Evolutionary conservation across 2,329 filamentous ascomycete genomes (phyloP).

Genomic region (Clarireedia homoeocarpa): DNA sequence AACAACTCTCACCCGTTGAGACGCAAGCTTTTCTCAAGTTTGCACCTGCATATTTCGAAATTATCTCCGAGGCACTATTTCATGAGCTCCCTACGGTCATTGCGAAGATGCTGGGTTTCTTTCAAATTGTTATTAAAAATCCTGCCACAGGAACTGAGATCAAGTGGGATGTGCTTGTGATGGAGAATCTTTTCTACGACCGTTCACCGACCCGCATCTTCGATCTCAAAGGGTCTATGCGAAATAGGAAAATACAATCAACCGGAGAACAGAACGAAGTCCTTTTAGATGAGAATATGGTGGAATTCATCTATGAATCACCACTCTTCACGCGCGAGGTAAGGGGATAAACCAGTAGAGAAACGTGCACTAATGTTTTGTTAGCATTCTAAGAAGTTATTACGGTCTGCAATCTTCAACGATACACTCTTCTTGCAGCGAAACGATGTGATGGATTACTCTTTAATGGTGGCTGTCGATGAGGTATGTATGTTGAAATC

Average conservation of each 20-base stretch:
- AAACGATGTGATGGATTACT: slow-evolving; percentile 99
- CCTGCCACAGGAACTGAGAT: slow-evolving; percentile 85
- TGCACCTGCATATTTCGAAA: slow-evolving; percentile 92
- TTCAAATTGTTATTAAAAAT: slow-evolving; percentile 96
- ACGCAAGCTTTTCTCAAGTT: slow-evolving; percentile 92
- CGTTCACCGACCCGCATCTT: slow-evolving; percentile 83
- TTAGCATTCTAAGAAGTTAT: slow-evolving; percentile 80
- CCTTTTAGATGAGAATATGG: slow-evolving; percentile 94
- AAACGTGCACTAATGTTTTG: background rate
- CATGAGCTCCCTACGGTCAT: slow-evolving; percentile 93
- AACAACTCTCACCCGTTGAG: slow-evolving; percentile 83
- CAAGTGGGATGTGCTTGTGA: slow-evolving; percentile 87
- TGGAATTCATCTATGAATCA: slow-evolving; percentile 97
- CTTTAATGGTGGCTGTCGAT: slow-evolving; percentile 95
- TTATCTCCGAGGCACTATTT: slow-evolving; percentile 94
- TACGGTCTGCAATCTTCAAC: slow-evolving; percentile 90
- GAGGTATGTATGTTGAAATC: slow-evolving; percentile 38
- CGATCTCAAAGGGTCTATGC: slow-evolving; percentile 96
- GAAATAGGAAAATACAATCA: slow-evolving; percentile 92
- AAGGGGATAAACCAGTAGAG: slow-evolving; percentile 1
- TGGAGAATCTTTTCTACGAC: slow-evolving; percentile 98
- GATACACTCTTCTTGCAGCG: slow-evolving; percentile 91
- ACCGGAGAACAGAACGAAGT: slow-evolving; percentile 97
- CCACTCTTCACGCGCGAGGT: slow-evolving; percentile 83
- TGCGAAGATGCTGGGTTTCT: slow-evolving; percentile 98